A percentile compares a stretch with the other conserved stretches of the same genome.
Evolutionary conservation across 2,329 filamentous ascomycete genomes (phyloP).

Genomic region (Botrytis fragariae): DNA sequence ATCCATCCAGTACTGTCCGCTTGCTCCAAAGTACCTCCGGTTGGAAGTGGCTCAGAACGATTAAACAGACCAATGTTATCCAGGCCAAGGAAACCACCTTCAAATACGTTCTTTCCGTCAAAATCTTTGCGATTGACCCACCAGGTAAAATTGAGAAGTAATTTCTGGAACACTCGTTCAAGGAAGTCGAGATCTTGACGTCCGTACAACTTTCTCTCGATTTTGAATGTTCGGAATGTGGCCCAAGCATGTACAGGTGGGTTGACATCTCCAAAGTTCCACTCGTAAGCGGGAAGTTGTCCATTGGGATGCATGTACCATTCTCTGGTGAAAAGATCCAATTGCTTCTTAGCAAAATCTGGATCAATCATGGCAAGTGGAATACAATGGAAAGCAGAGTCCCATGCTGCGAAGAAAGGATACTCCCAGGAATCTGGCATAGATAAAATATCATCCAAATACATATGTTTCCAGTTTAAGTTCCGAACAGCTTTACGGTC

Average conservation of each 20-base stretch:
- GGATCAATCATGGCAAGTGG: conserved; percentile 96
- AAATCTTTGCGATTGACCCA: conserved; percentile 97
- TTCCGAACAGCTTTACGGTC: conserved; percentile 80
- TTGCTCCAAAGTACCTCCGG: conserved; percentile 89
- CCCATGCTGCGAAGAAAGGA: conserved; percentile 96
- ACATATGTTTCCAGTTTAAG: conserved; percentile 87
- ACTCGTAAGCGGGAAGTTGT: conserved; percentile 87
- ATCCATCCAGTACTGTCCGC: conserved; percentile 99
- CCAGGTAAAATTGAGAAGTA: conserved; percentile 97
- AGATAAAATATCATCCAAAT: conserved; percentile 90
- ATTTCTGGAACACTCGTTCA: conserved; percentile 93
- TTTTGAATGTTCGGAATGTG: conserved; percentile 94
- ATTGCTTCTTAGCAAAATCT: conserved; percentile 96
- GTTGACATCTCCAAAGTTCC: conserved; percentile 98
- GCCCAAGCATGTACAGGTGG: conserved; percentile 96
- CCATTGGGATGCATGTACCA: conserved; percentile 99
- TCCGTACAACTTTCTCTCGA: conserved; percentile 95
- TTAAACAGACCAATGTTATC: conserved; percentile 99
- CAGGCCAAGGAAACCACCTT: conserved; percentile 90
- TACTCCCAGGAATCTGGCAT: conserved; percentile 99
- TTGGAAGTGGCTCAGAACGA: conserved; percentile 89
- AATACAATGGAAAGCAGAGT: conserved; percentile 95
- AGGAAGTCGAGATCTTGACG: conserved; percentile 93
- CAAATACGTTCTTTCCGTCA: conserved; percentile 95
- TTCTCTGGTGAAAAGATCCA: conserved; percentile 91